Evolutionary conservation across 2,329 filamentous ascomycete genomes (phyloP).

Genomic region (Fusarium denticulatum): DNA sequence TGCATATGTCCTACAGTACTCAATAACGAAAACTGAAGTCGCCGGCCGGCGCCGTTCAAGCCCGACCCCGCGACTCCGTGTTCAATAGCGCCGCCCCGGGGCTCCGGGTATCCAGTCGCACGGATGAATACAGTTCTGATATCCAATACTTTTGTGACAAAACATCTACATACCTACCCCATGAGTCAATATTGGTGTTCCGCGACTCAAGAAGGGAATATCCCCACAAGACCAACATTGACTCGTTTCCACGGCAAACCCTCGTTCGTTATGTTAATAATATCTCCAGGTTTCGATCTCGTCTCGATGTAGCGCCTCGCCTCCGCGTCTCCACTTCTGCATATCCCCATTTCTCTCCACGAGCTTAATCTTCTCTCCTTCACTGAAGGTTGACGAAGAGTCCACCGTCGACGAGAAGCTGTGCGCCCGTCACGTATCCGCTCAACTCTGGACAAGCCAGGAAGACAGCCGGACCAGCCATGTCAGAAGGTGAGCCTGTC

Average conservation of each 20-base stretch:
- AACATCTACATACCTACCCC: not conserved
- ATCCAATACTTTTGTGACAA: conserved; percentile 13
- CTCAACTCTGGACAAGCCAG: conserved; percentile 82
- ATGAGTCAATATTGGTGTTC: conserved; percentile 21
- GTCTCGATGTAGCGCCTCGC: conserved; percentile 1
- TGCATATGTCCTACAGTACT: not conserved
- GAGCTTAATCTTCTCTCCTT: conserved; percentile 36
- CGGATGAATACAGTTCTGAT: conserved; percentile 1
- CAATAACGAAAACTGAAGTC: conserved; percentile 11
- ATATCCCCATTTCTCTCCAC: conserved; percentile 26
- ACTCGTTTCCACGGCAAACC: conserved; percentile 17
- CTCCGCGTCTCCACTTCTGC: conserved; percentile 23
- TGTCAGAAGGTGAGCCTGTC: conserved; percentile 75
- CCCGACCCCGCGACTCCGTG: conserved; percentile 20
- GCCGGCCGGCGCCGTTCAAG: conserved; percentile 25
- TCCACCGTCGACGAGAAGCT: conserved; percentile 87
- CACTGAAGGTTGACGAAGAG: conserved; percentile 89
- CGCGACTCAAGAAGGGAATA: conserved; percentile 5
- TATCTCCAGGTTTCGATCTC: conserved; percentile 13
- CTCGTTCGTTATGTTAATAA: not conserved
- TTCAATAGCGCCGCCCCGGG: conserved; percentile 15
- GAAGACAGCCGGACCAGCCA: conserved; percentile 87
- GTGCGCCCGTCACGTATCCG: conserved; percentile 83
- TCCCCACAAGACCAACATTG: not conserved
- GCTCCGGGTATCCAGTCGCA: conserved; percentile 22